Evolutionary conservation across 2,329 filamentous ascomycete genomes (phyloP).

Genomic region (Amylocarpus encephaloides): DNA sequence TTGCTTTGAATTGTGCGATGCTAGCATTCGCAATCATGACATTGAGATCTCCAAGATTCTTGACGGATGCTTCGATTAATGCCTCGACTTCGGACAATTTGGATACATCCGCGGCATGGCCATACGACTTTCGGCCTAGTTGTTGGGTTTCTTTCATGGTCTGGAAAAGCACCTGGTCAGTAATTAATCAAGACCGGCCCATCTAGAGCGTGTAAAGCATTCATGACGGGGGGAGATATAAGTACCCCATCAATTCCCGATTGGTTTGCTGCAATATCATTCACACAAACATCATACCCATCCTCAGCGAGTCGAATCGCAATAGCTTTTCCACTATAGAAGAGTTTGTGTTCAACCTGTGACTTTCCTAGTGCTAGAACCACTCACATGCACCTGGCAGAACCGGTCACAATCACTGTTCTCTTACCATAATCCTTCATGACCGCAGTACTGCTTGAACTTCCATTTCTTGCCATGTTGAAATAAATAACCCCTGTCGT

Average conservation of each 20-base stretch:
- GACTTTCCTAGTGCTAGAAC: not conserved
- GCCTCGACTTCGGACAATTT: slow-evolving; percentile 26
- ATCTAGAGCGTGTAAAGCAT: not conserved
- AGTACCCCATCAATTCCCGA: slow-evolving; percentile 43
- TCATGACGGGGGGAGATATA: slow-evolving; percentile 20
- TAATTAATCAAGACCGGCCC: not conserved
- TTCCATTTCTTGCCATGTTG: slow-evolving; percentile 13
- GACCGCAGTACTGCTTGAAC: slow-evolving; percentile 17
- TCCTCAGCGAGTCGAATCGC: slow-evolving; percentile 57
- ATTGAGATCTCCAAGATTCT: slow-evolving; percentile 24
- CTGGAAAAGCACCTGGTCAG: slow-evolving; percentile 7
- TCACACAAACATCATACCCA: slow-evolving; percentile 61
- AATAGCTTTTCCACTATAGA: slow-evolving; percentile 50
- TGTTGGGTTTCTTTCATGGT: slow-evolving; percentile 45
- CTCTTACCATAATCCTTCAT: slow-evolving; percentile 28
- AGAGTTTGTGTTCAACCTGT: slow-evolving; percentile 17
- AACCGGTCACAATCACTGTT: slow-evolving; percentile 36
- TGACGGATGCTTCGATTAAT: slow-evolving; percentile 23
- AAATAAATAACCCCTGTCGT: too few relatives aligned
- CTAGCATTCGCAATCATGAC: slow-evolving; percentile 31
- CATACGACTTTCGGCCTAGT: slow-evolving; percentile 46
- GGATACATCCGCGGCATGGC: slow-evolving; percentile 53
- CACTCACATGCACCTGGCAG: slow-evolving; percentile 35
- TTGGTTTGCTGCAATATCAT: slow-evolving; percentile 51
- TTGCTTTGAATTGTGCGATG: slow-evolving; percentile 26